These are phyloP conservation scores for Alternaria viburni DNA, from an alignment of 2,329 filamentous ascomycete species.

Conservation along the genomic window DNA sequence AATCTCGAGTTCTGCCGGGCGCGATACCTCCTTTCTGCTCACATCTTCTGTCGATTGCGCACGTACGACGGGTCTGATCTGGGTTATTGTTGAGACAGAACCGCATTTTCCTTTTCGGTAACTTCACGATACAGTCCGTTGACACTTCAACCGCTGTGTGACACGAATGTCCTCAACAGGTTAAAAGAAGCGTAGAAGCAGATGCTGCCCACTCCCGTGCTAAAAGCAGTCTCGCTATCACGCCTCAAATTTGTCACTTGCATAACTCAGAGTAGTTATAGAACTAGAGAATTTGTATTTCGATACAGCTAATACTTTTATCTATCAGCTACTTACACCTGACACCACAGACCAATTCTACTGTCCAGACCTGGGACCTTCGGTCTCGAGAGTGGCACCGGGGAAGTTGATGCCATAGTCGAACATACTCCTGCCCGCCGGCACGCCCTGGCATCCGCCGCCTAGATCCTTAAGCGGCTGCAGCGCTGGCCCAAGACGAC, in stretches of 20 bases:
- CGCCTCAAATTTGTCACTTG: not conserved
- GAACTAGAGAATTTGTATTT: not conserved
- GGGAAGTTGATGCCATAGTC: not conserved
- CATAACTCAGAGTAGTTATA: not conserved
- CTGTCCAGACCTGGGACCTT: not conserved
- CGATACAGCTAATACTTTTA: not conserved
- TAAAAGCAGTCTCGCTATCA: not conserved
- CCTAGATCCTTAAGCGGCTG: not conserved
- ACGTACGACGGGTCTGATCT: not conserved
- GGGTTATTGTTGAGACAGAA: not conserved
- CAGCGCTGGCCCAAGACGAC: not conserved
- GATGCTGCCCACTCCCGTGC: not conserved
- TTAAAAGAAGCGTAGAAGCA: not conserved
- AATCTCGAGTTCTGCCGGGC: not conserved
- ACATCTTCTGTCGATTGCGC: not conserved
- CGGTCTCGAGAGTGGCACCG: not conserved
- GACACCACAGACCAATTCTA: not conserved
- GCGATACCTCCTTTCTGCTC: not conserved
- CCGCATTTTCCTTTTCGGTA: not conserved
- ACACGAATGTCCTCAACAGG: not conserved
- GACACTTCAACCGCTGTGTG: not conserved
- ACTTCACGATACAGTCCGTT: not conserved
- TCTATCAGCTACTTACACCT: not conserved
- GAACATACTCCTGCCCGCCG: not conserved
- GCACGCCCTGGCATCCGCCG: not conserved